A percentile compares a stretch with the other conserved stretches of the same genome.
Evolutionary conservation across 768 basidiomycete genomes (phyloP).

Genomic region (Boletus rubropictus): DNA sequence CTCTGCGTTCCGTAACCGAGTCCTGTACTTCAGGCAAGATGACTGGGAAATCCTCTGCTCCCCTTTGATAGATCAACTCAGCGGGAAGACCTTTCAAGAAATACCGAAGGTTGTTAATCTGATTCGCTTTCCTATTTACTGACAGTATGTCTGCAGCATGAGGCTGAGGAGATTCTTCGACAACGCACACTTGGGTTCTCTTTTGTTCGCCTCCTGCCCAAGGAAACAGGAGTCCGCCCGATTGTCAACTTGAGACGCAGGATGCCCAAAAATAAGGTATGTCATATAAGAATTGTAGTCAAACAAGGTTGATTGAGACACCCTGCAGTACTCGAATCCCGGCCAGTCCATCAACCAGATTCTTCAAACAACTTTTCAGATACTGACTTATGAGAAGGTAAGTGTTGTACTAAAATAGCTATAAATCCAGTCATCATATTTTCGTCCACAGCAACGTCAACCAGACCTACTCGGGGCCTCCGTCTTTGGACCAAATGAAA

Average conservation of each 20-base stretch:
- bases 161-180: constrained; percentile 61
- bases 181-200: constrained; percentile 77
- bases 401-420: background rate
- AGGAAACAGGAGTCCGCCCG: constrained; percentile 90
- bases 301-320: background rate
- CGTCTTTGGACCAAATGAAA: constrained; percentile 76
- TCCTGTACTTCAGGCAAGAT: constrained; percentile 91
- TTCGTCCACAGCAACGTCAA: constrained; percentile 47
- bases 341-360: constrained; percentile 78
- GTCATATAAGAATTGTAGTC: background rate
- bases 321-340: constrained; percentile 28
- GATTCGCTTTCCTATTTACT: background rate
- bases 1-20: constrained; percentile 71
- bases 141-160: constrained; percentile 37
- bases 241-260: constrained; percentile 83
- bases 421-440: background rate
- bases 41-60: constrained; percentile 84
- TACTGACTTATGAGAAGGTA: constrained; percentile 86
- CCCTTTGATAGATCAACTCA: constrained; percentile 75
- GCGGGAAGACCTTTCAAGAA: constrained; percentile 60
- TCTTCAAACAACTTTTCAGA: constrained; percentile 77
- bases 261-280: constrained; percentile 35
- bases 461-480: constrained; percentile 70
- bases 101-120: constrained; percentile 52
- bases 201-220: constrained; percentile 84